These are phyloP conservation scores for Penicillium mononematosum DNA, from an alignment of 495 filamentous ascomycete genomes.

Conservation along the genomic window DNA sequence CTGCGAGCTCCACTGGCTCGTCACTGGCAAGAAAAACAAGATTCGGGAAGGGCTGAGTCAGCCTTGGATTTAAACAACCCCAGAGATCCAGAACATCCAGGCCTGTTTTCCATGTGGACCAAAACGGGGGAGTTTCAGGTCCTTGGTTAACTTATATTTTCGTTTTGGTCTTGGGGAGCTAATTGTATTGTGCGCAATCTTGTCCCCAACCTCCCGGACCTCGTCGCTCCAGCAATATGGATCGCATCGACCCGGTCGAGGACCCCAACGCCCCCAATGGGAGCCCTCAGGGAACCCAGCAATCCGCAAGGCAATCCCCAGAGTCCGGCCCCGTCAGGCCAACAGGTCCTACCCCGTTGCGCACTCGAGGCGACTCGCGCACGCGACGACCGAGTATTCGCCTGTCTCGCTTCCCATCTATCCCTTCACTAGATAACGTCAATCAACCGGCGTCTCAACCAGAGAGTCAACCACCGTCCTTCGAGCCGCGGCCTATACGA, in stretches of 20 bases:
- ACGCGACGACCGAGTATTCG: conserved; percentile 44
- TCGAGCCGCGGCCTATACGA: conserved; percentile 16
- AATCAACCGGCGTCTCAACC: conserved; percentile 12
- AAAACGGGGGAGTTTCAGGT: neutral
- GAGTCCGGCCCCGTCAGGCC: conserved; percentile 9
- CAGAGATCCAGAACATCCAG: neutral
- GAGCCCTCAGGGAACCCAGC: conserved; percentile 15
- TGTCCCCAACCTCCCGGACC: neutral
- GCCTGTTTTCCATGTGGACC: conserved; percentile 1
- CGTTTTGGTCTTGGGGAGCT: neutral
- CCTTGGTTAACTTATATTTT: neutral
- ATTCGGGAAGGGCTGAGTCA: conserved; percentile 8
- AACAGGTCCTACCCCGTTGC: conserved; percentile 15
- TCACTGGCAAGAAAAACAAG: conserved; percentile 12
- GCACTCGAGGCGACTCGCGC: conserved; percentile 23
- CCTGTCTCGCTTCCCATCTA: conserved; percentile 37
- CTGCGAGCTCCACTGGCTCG: conserved; percentile 6
- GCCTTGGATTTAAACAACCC: neutral
- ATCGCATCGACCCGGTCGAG: conserved; percentile 44
- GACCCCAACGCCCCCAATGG: conserved; percentile 16
- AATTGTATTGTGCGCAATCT: neutral
- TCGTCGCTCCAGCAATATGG: conserved; percentile 28
- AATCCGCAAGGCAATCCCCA: conserved; percentile 14
- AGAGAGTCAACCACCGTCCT: conserved; percentile 4
- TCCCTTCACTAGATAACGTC: conserved; percentile 20